Evolutionary conservation across 768 basidiomycete species (phyloP), one percentile per base, ranked within the genome.

Genomic region (Lactarius psammicola): DNA sequence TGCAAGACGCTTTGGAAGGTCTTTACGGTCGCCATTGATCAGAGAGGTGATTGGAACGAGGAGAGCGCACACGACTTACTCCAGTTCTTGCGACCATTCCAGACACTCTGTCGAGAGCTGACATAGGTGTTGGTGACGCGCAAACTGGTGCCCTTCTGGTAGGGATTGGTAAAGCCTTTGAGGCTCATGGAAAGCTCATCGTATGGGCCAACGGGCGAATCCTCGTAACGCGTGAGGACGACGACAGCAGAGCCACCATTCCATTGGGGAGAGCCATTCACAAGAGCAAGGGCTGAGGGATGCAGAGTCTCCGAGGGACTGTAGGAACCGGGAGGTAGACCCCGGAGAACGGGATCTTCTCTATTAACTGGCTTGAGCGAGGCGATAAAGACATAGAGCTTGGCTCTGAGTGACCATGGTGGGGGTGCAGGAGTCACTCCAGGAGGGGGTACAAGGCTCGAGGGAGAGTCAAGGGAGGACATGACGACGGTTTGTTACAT

Each of bases 41-140:
- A n/a, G 1, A 42, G 2, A 18, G 5, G 23, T 1, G 4, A 42
- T 49, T 6, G 13, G 23, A 5, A 30, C 11, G 38, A 4, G 28
- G 4, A 6, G 4, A 30, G 5, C 9, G 5, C 3, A 40, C 10
- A 59, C 20, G 11, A 53, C 55, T 17, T 18, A 69, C 68, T 67
- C 68, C 68, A 69, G 55, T 63, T 62, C 23, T 10, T 26, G 26
- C 68, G 68, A 2, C 66, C 68, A 11, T 67, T 68, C 66, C 56
- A 63, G 10, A 61, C 17, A 30, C 58, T 61, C 56, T 63, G 23
- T 5, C n/a, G 18, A 2, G 55, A 10, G 56, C 62, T 63, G 20
- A 69, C 68, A 44, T 61, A 69, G 44, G 64, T 69, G 23, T 59
- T 68, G 13, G 66, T 68, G 49, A 67, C 55, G 2, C 68, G 65